These are phyloP conservation scores for Raphanus hybrid DNA, from an alignment of 441 rosid genomes.

Conservation along the genomic window DNA sequence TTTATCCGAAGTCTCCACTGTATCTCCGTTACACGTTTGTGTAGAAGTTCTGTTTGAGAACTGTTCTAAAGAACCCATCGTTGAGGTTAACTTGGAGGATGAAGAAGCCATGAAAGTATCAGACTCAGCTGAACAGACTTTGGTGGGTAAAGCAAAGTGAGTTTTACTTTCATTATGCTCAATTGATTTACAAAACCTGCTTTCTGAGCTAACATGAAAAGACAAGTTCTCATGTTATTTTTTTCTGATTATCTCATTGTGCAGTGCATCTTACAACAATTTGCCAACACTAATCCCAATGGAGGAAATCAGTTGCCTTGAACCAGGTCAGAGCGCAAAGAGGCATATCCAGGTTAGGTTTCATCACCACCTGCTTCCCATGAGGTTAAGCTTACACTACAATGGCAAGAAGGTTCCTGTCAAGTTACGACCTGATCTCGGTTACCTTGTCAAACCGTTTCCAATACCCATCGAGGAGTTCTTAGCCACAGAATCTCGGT, in stretches of 20 bases:
- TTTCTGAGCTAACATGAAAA: not conserved
- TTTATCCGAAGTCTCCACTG: slow-evolving; percentile 68
- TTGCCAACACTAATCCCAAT: slow-evolving; percentile 70
- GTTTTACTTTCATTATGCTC: slow-evolving; percentile 21
- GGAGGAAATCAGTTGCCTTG: slow-evolving; percentile 73
- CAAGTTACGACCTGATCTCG: slow-evolving; percentile 92
- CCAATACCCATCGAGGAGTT: slow-evolving; percentile 59
- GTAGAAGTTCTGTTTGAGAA: slow-evolving; percentile 75
- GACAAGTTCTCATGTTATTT: slow-evolving; percentile 10
- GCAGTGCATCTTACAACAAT: slow-evolving; percentile 61
- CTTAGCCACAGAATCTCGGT: slow-evolving; percentile 59
- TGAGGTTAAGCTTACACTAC: slow-evolving; percentile 63
- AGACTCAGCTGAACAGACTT: slow-evolving; percentile 54
- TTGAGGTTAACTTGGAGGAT: slow-evolving; percentile 59
- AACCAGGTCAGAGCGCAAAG: slow-evolving; percentile 61
- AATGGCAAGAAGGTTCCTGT: slow-evolving; percentile 67
- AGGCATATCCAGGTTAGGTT: slow-evolving; percentile 78
- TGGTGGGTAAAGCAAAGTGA: slow-evolving; percentile 63
- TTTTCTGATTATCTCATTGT: slow-evolving; percentile 24
- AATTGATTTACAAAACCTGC: not conserved
- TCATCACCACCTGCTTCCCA: slow-evolving; percentile 90
- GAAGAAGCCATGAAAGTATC: slow-evolving; percentile 61
- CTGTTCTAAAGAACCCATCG: slow-evolving; percentile 64
- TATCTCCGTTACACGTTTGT: slow-evolving; percentile 70
- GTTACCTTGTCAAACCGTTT: slow-evolving; percentile 88